These are phyloP conservation scores for Diaporthe citriasiana DNA, from an alignment of 2,329 filamentous ascomycete species.

Conservation along the genomic window DNA sequence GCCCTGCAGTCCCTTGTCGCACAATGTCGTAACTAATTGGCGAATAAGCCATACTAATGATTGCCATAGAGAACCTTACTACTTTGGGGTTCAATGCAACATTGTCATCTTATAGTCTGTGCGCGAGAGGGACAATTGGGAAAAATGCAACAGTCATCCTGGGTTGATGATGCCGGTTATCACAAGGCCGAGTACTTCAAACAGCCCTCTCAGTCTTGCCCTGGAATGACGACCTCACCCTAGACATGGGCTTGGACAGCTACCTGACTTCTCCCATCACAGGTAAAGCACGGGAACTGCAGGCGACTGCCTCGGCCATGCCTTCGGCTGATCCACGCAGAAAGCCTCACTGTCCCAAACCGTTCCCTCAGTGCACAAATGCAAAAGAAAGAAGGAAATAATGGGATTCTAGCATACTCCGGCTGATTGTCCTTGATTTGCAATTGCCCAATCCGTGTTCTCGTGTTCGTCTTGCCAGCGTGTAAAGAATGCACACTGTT, in stretches of 20 bases:
- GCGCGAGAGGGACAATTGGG: neutral
- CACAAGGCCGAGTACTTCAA: neutral
- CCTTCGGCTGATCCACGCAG: neutral
- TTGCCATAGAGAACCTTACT: neutral
- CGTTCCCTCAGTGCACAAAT: neutral
- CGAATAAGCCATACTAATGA: slow-evolving; percentile 1
- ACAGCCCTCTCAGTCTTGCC: neutral
- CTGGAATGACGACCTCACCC: neutral
- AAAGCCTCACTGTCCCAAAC: neutral
- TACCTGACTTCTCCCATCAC: too few relatives aligned
- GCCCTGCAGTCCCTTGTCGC: neutral
- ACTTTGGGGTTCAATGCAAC: neutral
- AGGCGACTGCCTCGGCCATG: neutral
- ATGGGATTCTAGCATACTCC: neutral
- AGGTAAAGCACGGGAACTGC: too few relatives aligned
- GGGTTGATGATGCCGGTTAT: neutral
- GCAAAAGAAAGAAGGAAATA: too few relatives aligned
- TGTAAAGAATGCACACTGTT: neutral
- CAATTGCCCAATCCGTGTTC: neutral
- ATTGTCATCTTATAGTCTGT: neutral
- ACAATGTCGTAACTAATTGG: neutral
- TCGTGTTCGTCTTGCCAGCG: neutral
- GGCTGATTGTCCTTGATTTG: neutral
- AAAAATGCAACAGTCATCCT: neutral
- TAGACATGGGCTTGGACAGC: neutral